phyloP scores from a whole-genome alignment of 2,329 filamentous ascomycete species.

The Fusarium duplospermum region DNA sequence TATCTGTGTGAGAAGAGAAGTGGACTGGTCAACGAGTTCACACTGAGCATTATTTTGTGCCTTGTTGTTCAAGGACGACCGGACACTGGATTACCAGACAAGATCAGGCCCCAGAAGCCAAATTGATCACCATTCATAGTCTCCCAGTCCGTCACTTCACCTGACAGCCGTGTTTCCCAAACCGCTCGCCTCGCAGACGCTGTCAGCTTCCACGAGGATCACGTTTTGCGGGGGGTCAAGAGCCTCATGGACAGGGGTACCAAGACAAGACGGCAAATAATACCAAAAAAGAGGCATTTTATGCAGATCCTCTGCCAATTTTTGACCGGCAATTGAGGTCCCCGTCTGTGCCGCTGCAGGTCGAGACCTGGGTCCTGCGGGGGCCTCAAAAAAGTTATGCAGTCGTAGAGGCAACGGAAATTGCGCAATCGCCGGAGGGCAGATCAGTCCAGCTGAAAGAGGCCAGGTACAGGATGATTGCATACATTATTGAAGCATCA shows the following conservation, averaged over 20 bases:
- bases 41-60: background rate
- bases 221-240: background rate
- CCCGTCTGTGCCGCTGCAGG: background rate
- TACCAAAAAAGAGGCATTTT: background rate
- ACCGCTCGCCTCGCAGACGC: background rate
- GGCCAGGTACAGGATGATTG: background rate
- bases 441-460: background rate
- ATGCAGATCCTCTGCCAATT: background rate
- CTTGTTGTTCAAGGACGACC: background rate
- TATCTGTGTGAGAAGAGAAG: background rate
- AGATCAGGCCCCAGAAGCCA: background rate
- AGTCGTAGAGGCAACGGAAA: background rate
- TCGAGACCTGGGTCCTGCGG: background rate
- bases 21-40: background rate
- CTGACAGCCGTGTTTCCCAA: background rate
- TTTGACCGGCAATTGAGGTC: background rate
- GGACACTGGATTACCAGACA: background rate
- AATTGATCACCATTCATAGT: background rate
- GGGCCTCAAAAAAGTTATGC: background rate
- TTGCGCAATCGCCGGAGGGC: background rate
- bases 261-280: background rate
- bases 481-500: background rate
- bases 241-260: background rate
- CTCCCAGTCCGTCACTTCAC: background rate
- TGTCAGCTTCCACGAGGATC: background rate